Evolutionary conservation across 106 monocot genomes (phyloP), one percentile per base, ranked within the genome.

Genomic region (Chionographis japonica): DNA sequence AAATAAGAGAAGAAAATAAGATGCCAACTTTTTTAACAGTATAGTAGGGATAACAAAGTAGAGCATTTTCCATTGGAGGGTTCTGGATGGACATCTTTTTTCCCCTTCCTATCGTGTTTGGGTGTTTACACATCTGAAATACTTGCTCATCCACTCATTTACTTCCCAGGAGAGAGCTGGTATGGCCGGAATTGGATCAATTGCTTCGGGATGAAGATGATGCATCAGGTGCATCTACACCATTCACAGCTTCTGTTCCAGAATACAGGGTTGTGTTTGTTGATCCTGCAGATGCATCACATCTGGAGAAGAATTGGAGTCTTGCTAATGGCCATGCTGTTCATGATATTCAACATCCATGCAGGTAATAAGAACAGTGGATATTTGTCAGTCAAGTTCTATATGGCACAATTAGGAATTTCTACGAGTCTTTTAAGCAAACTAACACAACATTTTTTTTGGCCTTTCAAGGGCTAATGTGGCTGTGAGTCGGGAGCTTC

Each of bases 401-500:
- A 9, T 46, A 27, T 27, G 27, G 27, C 27, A 27, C 27, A 27
- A 27, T 46, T 10, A 46, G 46, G 46, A 10, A 46, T 46, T 6
- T 46, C 46, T 46, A 46, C 46, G 9, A 5, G 5, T 46, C 46
- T 46, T 46, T 27, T 46, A 46, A 10, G 2, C 5, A 46, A 46
- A 62, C 38, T 68, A 50, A 68, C 19, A 10, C 11, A 14, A 40
- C 19, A 61, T 4, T 11, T 42, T 52, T 49, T 72, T 63, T 63
- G 43, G n/a, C 14, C 17, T 7, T 68, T 72, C 19, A 80, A 83
- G 92, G 75, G 75, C 92, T 20, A 84, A 87, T 80, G 89, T 98
- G 61, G 89, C 81, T 75, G 92, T 92, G 38, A 71, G 77, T 43
- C 70, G 68, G 62, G 97, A 98, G 56, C 92, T 98, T 79, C 97